Base-by-base conservation (phyloP, 345 rosid species). In the Angophora floribunda region DNA sequence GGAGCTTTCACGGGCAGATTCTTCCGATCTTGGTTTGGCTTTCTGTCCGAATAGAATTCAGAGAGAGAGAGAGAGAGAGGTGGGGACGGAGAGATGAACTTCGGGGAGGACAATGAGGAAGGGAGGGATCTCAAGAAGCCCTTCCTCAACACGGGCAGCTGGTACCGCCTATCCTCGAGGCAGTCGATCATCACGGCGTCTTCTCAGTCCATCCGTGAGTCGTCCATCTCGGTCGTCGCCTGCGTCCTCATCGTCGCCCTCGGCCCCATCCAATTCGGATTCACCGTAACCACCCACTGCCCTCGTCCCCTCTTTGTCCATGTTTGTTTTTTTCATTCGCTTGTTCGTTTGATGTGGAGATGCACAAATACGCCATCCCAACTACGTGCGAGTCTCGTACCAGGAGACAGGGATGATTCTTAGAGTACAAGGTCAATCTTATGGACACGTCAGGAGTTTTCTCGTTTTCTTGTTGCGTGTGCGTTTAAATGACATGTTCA, bases 201-300 rank as follows among this genome's bases (percentile, higher is more conserved):
- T 2, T 94, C 98, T 49, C 97, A 95, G 91, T 94, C 87, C 88
- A 94, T 98, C 51, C 95, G 96, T 5, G 99, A 98, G 45, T 93
- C 93, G 91, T 96, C 99, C 50, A 88, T 98, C 88, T 98, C 99
- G 53, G 99, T 98, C 89, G 91, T 98, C 19, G 99, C 98, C 11
- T 97, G 99, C 67, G 99, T 98, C 51, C 63, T 98, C 92, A 98
- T 98, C 89, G 98, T 98, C 85, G 99, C 99, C 86, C 92, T 98
- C 86, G 99, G 99, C 88, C 99, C 99, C 52, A 97, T 98, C 90
- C 99, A 98, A 93, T 98, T 97, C 86, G 99, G 99, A 44, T 97
- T 97, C 94, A 98, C 99, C 32, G 99, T 98, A 91, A 90, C 93
- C 87, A 51, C 61, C 61, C 61, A 12, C 30, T 53, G 30, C 52